A percentile compares a stretch with the other conserved stretches of the same genome.
Evolutionary conservation across 164 flowering plant genomes (phyloP).

Genomic region (Aristolochia californica): DNA sequence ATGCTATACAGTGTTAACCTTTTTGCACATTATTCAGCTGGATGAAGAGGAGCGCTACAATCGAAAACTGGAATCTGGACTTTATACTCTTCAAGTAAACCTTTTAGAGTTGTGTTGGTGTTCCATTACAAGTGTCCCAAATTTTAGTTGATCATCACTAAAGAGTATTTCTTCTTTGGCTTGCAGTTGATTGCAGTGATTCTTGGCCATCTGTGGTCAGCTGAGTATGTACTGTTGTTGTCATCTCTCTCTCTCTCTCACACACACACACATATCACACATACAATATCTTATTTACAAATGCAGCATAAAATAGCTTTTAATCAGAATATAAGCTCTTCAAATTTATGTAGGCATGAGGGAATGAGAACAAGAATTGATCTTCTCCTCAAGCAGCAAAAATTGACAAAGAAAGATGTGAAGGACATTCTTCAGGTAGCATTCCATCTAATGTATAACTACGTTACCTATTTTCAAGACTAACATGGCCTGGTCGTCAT

Average conservation of each 20-base stretch:
- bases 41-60: slow-evolving; percentile 92
- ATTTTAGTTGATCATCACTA: not conserved
- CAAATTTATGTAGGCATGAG: slow-evolving; percentile 38
- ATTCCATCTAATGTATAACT: not conserved
- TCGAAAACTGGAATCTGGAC: slow-evolving; percentile 82
- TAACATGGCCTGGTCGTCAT: too few species aligned
- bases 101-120: not conserved
- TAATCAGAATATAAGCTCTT: not conserved
- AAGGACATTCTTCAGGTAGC: slow-evolving; percentile 79
- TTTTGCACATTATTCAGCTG: slow-evolving; percentile 40
- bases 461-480: not conserved
- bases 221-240: slow-evolving; percentile 59
- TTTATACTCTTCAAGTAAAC: slow-evolving; percentile 81
- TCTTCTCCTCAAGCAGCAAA: slow-evolving; percentile 72
- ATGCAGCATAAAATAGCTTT: not conserved
- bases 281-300: too few species aligned
- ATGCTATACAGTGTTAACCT: too few species aligned
- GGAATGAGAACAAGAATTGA: slow-evolving; percentile 84
- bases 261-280: too few species aligned
- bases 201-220: slow-evolving; percentile 92
- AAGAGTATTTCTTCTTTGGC: slow-evolving; percentile 4
- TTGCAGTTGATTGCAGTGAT: slow-evolving; percentile 86
- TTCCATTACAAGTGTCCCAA: not conserved
- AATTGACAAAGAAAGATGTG: slow-evolving; percentile 58
- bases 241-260: too few species aligned